A percentile compares a stretch with the other conserved stretches of the same genome.
phyloP scores from a whole-genome alignment of 2,329 filamentous ascomycete genomes.

The Fusarium odoratissimum region DNA sequence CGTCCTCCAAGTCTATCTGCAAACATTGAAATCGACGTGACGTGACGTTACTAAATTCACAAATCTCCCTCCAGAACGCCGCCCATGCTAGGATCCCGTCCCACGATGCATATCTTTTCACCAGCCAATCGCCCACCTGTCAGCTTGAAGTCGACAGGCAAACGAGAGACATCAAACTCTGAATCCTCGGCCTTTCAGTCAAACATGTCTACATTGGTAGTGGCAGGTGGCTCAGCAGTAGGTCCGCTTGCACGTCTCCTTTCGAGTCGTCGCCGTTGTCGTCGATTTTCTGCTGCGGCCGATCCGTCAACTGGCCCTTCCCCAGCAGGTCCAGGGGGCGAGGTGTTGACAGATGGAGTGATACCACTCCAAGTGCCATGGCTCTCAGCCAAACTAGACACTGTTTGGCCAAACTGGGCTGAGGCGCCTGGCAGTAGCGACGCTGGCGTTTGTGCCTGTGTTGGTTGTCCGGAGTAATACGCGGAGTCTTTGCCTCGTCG shows the following conservation, averaged over 20 bases:
- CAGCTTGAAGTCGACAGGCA: not conserved
- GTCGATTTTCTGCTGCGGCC: constrained; percentile 61
- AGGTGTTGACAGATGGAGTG: constrained; percentile 54
- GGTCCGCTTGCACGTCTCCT: constrained; percentile 57
- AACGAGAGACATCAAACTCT: not conserved
- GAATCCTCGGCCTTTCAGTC: constrained; percentile 9
- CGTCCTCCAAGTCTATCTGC: constrained; percentile 43
- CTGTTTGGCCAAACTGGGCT: constrained; percentile 53
- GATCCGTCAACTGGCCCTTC: constrained; percentile 51
- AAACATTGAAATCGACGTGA: constrained; percentile 39
- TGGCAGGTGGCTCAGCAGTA: constrained; percentile 21
- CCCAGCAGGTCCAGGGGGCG: constrained; percentile 49
- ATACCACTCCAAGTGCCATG: constrained; percentile 65
- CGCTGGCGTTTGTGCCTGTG: constrained; percentile 48
- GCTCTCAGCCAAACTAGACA: constrained; percentile 62
- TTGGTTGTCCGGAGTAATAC: constrained; percentile 66
- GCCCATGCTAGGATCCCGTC: constrained; percentile 25
- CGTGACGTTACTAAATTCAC: constrained; percentile 24
- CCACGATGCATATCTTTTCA: constrained; percentile 27
- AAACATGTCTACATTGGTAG: constrained; percentile 36
- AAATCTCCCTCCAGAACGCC: constrained; percentile 43
- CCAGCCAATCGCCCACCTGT: not conserved
- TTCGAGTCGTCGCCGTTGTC: constrained; percentile 67
- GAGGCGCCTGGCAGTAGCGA: constrained; percentile 48
- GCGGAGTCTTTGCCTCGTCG: constrained; percentile 68